Evolutionary conservation across 805 yeast genomes (phyloP).

Genomic region (Cephaloascus fragrans): DNA sequence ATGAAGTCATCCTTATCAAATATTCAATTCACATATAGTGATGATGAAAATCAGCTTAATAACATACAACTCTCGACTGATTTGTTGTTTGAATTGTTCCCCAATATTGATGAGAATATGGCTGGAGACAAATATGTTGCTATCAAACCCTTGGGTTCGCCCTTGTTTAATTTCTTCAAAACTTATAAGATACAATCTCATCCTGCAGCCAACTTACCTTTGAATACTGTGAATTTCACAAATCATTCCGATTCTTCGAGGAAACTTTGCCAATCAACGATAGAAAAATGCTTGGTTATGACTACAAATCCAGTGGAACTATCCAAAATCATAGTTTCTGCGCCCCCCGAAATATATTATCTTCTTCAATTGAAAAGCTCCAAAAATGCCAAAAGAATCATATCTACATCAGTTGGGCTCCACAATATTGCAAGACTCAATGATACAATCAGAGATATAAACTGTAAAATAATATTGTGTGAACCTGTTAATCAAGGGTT

Average conservation of each 20-base stretch:
- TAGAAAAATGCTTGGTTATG: background rate
- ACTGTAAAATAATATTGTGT: too few relatives aligned
- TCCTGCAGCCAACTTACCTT: conserved; percentile 12
- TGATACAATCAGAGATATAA: too few relatives aligned
- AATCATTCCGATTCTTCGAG: conserved; percentile 26
- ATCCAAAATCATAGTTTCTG: background rate
- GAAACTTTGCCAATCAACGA: conserved; percentile 24
- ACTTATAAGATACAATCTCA: conserved; percentile 25
- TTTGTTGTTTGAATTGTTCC: background rate
- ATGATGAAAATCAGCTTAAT: too few relatives aligned
- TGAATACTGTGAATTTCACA: conserved; percentile 23
- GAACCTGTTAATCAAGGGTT: conserved; percentile 19
- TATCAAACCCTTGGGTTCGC: conserved; percentile 8
- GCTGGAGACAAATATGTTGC: conserved; percentile 2
- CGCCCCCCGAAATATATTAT: conserved; percentile 6
- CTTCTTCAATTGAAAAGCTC: too few relatives aligned
- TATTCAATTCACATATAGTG: too few relatives aligned
- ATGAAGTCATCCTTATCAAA: too few relatives aligned
- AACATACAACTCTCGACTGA: background rate
- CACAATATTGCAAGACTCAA: too few relatives aligned
- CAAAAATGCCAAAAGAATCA: too few relatives aligned
- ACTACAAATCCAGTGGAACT: conserved; percentile 6
- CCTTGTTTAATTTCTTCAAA: conserved; percentile 12
- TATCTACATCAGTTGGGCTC: too few relatives aligned
- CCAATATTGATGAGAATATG: too few relatives aligned